Evolutionary conservation across 2,329 filamentous ascomycete species (phyloP).

Genomic region (Chalaropsis ovoidea): DNA sequence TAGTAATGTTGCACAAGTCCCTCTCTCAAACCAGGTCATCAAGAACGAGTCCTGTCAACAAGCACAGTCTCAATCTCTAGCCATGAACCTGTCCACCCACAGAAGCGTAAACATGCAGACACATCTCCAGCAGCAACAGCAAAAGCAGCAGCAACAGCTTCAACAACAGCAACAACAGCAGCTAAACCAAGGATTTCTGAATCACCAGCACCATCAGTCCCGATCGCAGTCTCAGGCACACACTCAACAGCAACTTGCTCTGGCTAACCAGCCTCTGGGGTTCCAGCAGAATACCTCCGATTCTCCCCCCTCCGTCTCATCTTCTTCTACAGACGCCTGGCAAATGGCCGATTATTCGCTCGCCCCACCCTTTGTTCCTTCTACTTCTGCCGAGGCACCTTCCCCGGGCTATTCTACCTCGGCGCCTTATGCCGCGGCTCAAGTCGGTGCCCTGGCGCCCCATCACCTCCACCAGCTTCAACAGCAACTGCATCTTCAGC

Average conservation of each 20-base stretch:
- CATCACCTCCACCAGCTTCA: conserved; percentile 17
- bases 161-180: not conserved
- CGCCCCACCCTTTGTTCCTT: conserved; percentile 19
- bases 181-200: not conserved
- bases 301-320: not conserved
- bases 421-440: conserved; percentile 1
- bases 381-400: not conserved
- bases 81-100: not conserved
- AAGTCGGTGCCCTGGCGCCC: not conserved
- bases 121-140: conserved; percentile 3
- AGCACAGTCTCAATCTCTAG: conserved; percentile 5
- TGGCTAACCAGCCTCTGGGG: not conserved
- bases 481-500: conserved; percentile 17
- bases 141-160: not conserved
- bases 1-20: not conserved
- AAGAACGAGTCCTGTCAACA: conserved; percentile 10
- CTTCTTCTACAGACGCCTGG: conserved; percentile 7
- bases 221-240: conserved; percentile 6
- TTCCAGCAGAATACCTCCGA: not conserved
- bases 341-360: not conserved
- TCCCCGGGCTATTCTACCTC: not conserved
- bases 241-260: not conserved
- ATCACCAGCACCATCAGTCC: not conserved
- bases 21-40: conserved; percentile 6
- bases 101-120: conserved; percentile 2